phyloP scores from a whole-genome alignment of 2,329 filamentous ascomycete species.

The Stagonosporopsis vannaccii region DNA sequence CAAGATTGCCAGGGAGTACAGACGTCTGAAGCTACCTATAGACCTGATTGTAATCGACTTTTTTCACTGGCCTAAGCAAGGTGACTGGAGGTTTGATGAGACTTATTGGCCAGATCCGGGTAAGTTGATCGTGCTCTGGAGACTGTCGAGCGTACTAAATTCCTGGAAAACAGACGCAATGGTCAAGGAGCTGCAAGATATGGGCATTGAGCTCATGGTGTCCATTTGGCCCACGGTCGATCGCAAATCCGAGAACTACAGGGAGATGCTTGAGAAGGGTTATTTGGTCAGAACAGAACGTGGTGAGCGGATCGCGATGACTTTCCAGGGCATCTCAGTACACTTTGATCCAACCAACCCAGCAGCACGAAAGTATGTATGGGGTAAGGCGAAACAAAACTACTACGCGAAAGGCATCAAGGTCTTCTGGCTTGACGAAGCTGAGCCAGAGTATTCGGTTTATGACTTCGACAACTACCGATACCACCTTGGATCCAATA shows the following conservation, averaged over 20 bases:
- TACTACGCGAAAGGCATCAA: constrained; percentile 69
- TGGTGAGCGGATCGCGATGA: constrained; percentile 65
- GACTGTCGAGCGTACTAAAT: neutral
- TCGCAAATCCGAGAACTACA: constrained; percentile 64
- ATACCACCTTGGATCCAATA: constrained; percentile 63
- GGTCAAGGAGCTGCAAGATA: constrained; percentile 65
- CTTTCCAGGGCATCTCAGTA: constrained; percentile 65
- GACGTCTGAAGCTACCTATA: constrained; percentile 62
- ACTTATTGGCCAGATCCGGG: constrained; percentile 70
- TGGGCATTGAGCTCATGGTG: constrained; percentile 72
- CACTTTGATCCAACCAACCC: constrained; percentile 72
- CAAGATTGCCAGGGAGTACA: constrained; percentile 66
- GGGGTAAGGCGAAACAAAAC: constrained; percentile 65
- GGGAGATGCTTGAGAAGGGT: constrained; percentile 68
- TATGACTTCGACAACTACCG: constrained; percentile 74
- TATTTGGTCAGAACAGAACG: constrained; percentile 67
- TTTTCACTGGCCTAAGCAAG: constrained; percentile 72
- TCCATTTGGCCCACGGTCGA: constrained; percentile 75
- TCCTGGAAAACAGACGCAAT: constrained; percentile 58
- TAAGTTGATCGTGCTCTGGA: neutral
- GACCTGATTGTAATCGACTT: constrained; percentile 73
- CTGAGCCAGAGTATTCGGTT: constrained; percentile 69
- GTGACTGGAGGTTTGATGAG: constrained; percentile 72
- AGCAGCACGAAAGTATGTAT: constrained; percentile 64
- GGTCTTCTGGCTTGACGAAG: constrained; percentile 74